Percentiles rank a stretch among this genome's conserved stretches.
Evolutionary conservation across 352 stramenopile species (phyloP).

Genomic region (Saprolegnia parasitica): DNA sequence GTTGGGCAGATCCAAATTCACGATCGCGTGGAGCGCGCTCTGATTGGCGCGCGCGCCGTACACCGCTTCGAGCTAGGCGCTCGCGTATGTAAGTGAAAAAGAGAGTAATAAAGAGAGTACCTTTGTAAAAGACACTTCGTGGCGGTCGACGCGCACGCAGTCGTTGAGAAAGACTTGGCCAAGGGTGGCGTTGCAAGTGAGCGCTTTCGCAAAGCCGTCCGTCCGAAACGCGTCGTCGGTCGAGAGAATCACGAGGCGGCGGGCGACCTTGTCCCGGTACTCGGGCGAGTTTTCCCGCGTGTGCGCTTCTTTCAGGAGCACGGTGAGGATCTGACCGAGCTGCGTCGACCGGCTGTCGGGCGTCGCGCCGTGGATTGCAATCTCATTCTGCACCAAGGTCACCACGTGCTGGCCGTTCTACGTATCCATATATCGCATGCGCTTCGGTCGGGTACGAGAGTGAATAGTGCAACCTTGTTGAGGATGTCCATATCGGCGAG

Average conservation of each 20-base stretch:
- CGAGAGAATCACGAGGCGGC: neutral
- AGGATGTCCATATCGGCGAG: neutral
- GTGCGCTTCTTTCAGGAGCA: neutral
- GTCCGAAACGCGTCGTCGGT: constrained; percentile 7
- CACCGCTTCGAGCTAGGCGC: neutral
- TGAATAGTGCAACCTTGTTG: neutral
- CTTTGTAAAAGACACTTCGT: constrained; percentile 1
- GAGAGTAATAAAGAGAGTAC: neutral
- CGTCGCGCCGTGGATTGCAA: neutral
- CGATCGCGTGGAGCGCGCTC: neutral
- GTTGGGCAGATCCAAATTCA: neutral
- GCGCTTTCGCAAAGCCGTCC: constrained; percentile 12
- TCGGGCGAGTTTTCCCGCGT: constrained; percentile 2
- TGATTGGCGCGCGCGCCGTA: neutral
- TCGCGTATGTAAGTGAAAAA: too few relatives aligned
- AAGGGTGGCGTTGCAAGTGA: constrained; percentile 7
- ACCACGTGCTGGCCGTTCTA: neutral
- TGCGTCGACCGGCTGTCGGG: neutral
- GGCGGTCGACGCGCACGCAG: constrained; percentile 6
- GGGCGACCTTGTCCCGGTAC: constrained; percentile 6
- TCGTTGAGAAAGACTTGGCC: constrained; percentile 13
- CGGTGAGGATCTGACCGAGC: neutral
- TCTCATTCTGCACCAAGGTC: neutral
- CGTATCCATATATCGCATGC: neutral
- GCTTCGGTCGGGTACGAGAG: too few relatives aligned